These are phyloP conservation scores for Beauveria bassiana DNA, from an alignment of 2,329 filamentous ascomycete species.

Conservation along the genomic window DNA sequence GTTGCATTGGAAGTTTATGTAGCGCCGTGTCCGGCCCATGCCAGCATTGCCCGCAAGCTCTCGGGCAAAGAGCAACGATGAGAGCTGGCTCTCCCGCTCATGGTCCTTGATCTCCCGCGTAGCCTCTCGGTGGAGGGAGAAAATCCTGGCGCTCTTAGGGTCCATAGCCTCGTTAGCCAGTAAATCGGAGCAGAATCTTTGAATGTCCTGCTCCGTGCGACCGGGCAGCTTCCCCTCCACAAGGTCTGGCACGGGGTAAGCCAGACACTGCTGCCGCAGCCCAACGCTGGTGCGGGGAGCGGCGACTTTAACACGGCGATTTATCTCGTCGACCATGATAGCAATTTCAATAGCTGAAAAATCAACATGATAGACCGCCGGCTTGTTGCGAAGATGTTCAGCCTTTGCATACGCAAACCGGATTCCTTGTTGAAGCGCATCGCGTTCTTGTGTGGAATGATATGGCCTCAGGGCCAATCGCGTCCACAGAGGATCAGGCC, in stretches of 20 bases:
- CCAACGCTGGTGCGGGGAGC: constrained; percentile 10
- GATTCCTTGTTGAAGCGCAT: not conserved
- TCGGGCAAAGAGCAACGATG: constrained; percentile 39
- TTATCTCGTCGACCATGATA: constrained; percentile 19
- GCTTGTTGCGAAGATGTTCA: not conserved
- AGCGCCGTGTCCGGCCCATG: constrained; percentile 32
- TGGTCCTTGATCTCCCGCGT: not conserved
- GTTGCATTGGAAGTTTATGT: constrained; percentile 37
- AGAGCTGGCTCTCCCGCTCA: constrained; percentile 19
- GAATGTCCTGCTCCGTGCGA: constrained; percentile 21
- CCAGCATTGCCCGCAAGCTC: constrained; percentile 39
- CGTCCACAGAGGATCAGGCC: not conserved
- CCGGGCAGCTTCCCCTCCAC: constrained; percentile 18
- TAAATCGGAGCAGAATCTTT: constrained; percentile 26
- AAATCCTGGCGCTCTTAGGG: constrained; percentile 14
- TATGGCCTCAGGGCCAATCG: not conserved
- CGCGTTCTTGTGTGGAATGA: not conserved
- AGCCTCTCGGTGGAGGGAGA: constrained; percentile 20
- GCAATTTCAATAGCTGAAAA: constrained; percentile 33
- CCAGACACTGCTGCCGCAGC: constrained; percentile 15
- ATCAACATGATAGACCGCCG: constrained; percentile 36
- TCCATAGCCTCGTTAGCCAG: constrained; percentile 15
- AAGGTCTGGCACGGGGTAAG: constrained; percentile 19
- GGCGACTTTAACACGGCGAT: constrained; percentile 12
- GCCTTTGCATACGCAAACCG: not conserved